Evolutionary conservation across 352 stramenopile species (phyloP).

Genomic region (Phytopythium vexans): DNA sequence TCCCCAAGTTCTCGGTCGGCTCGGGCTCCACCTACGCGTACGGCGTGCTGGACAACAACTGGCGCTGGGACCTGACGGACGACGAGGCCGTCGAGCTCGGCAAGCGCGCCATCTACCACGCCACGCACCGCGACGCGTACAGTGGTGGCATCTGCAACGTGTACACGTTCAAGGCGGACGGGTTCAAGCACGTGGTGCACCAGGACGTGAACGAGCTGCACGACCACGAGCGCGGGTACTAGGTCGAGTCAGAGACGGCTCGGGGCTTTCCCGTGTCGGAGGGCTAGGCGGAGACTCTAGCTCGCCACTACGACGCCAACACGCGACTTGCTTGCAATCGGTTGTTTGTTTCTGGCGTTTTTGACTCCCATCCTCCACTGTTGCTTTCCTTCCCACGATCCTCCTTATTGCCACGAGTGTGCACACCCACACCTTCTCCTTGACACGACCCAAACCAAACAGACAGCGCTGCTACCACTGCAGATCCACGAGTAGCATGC

Average conservation of each 20-base stretch:
- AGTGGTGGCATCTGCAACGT: slow-evolving; percentile 96
- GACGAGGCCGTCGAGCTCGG: slow-evolving; percentile 99
- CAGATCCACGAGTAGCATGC: slow-evolving; percentile 84
- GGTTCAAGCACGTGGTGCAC: slow-evolving; percentile 95
- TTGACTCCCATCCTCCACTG: slow-evolving; percentile 6
- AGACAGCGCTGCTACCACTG: slow-evolving; percentile 40
- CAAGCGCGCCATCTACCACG: slow-evolving; percentile 99
- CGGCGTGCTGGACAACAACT: slow-evolving; percentile 97
- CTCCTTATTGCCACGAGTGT: slow-evolving; percentile 4
- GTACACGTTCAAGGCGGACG: slow-evolving; percentile 97
- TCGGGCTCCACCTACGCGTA: slow-evolving; percentile 99
- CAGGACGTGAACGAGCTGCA: slow-evolving; percentile 99
- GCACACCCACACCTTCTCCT: not conserved
- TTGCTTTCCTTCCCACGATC: slow-evolving; percentile 9
- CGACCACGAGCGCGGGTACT: slow-evolving; percentile 77
- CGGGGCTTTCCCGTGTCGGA: too few species aligned
- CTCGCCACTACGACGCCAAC: too few species aligned
- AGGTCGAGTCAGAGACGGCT: slow-evolving; percentile 4
- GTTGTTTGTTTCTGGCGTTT: slow-evolving; percentile 4
- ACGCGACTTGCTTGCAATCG: too few species aligned
- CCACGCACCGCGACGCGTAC: slow-evolving; percentile 98
- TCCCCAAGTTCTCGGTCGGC: slow-evolving; percentile 98
- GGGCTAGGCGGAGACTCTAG: too few species aligned
- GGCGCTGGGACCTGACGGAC: slow-evolving; percentile 95
- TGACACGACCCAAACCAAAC: not conserved